Evolutionary conservation across 805 yeast genomes (phyloP).

Genomic region (Candida manassasensis): DNA sequence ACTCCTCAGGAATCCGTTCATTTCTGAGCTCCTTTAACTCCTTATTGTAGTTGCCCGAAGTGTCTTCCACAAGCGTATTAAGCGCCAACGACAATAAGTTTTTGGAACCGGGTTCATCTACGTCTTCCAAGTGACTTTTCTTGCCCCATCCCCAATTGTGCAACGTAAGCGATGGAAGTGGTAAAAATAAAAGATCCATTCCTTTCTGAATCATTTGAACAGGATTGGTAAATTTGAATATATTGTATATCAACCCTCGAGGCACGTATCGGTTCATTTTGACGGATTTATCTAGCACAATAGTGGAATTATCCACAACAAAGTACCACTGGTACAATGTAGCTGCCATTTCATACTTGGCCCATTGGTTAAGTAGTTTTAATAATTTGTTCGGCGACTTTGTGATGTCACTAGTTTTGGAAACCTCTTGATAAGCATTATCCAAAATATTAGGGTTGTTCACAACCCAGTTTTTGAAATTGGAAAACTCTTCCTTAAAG

Average conservation of each 20-base stretch:
- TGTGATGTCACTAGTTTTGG: slow-evolving; percentile 42
- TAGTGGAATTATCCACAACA: slow-evolving; percentile 78
- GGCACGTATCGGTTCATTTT: slow-evolving; percentile 78
- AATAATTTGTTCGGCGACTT: slow-evolving; percentile 62
- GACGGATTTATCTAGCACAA: slow-evolving; percentile 63
- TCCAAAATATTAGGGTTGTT: slow-evolving; percentile 50
- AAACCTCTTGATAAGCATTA: slow-evolving; percentile 62
- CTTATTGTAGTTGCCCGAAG: slow-evolving; percentile 56
- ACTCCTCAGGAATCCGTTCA: slow-evolving; percentile 28
- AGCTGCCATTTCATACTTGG: slow-evolving; percentile 77
- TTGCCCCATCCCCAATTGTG: slow-evolving; percentile 15
- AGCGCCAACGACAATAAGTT: slow-evolving; percentile 67
- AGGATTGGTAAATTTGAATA: slow-evolving; percentile 82
- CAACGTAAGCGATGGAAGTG: slow-evolving; percentile 26
- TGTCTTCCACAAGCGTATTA: slow-evolving; percentile 69
- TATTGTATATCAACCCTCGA: slow-evolving; percentile 68
- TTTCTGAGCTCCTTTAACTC: slow-evolving; percentile 45
- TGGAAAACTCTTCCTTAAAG: slow-evolving; percentile 53
- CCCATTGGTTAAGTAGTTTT: slow-evolving; percentile 72
- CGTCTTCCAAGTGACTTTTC: slow-evolving; percentile 6
- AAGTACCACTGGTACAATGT: slow-evolving; percentile 76
- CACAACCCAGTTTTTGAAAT: slow-evolving; percentile 52
- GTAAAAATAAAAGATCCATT: slow-evolving; percentile 71
- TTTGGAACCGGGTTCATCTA: slow-evolving; percentile 16
- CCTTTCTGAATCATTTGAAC: slow-evolving; percentile 74